Base-by-base conservation (phyloP, 2,329 filamentous ascomycete genomes). In the Fonsecaea multimorphosa region DNA sequence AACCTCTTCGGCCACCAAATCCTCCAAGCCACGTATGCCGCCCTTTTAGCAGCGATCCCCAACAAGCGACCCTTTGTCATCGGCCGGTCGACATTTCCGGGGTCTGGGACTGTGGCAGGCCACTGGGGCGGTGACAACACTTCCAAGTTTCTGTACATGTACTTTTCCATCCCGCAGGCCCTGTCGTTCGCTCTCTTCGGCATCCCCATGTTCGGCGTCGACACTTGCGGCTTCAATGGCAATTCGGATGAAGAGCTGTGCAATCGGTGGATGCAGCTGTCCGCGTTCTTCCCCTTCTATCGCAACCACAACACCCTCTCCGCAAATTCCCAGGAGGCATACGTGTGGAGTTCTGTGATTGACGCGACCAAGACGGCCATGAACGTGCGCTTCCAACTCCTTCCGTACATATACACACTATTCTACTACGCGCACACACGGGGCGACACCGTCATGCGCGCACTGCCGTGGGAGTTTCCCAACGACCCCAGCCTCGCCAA, bases 71-170 rank as follows among this genome's bases (percentile, higher is more conserved):
- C 92, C 0, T 91, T 96, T 78, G 90, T 96, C 74, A 92, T 96
- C 72, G 91, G 90, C 0, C 88, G 92, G 16, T 91, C 89, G 44
- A 95, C 91, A 0, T 95, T 94, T 73, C 84, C 91, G 9, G 91
- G 92, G 2, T 87, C 87, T 0, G 92, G 92, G 1, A 87, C 86
- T 75, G 90, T 85, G 80, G 89, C 91, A 1, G 91, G 91, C 0
- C 91, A 95, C 77, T 96, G 91, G 91, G 91, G 91, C 32, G 91
- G 89, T 36, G 88, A 94, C 76, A 93, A 93, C 73, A 79, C 81
- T 19, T 89, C 88, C 2, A 83, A 86, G 14, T 94, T 89, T 86
- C 83, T 84, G 0, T 90, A 88, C 75, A 90, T 93, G 86, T 90
- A 85, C 76, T 88, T 90, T 76, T 88, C 88, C 11, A 95, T 95